phyloP scores from a whole-genome alignment of 106 monocot species.

The Xerophyta viscosa region DNA sequence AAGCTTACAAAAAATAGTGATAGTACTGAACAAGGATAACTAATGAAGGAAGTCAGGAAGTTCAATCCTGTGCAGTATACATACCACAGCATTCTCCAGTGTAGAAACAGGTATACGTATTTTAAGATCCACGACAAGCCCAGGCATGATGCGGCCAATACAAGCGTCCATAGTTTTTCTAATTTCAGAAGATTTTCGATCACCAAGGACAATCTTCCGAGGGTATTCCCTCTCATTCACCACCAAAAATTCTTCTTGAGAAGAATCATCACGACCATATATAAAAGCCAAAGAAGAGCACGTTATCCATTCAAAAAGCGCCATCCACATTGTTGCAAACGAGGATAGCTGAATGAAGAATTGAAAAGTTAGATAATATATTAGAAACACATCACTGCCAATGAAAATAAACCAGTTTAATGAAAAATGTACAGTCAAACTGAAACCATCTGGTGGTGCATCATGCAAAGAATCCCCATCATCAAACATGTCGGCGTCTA shows the following conservation, averaged over 20 bases:
- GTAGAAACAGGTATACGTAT: slow-evolving; percentile 58
- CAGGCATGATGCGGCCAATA: slow-evolving; percentile 54
- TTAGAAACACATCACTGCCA: background rate
- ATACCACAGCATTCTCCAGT: slow-evolving; percentile 77
- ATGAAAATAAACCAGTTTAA: slow-evolving; percentile 1
- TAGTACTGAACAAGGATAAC: too few relatives aligned
- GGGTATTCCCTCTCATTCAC: slow-evolving; percentile 77
- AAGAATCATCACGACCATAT: slow-evolving; percentile 55
- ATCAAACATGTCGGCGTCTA: slow-evolving; percentile 86
- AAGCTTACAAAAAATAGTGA: too few relatives aligned
- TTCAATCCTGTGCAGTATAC: background rate
- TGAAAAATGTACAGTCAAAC: slow-evolving; percentile 38
- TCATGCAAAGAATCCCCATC: slow-evolving; percentile 94
- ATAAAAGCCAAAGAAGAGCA: slow-evolving; percentile 72
- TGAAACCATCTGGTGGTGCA: slow-evolving; percentile 84
- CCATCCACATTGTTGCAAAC: slow-evolving; percentile 87
- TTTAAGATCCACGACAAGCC: slow-evolving; percentile 43
- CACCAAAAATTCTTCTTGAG: slow-evolving; percentile 44
- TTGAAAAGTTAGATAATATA: slow-evolving; percentile 1
- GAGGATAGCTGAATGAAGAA: slow-evolving; percentile 64
- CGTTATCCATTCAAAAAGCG: slow-evolving; percentile 83
- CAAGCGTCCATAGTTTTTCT: slow-evolving; percentile 67
- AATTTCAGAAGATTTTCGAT: slow-evolving; percentile 78
- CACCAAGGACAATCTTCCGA: slow-evolving; percentile 33
- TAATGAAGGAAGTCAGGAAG: background rate